These are phyloP conservation scores for Aspergillaceae sp. DNA, from an alignment of 2,329 filamentous ascomycete genomes.

Conservation along the genomic window DNA sequence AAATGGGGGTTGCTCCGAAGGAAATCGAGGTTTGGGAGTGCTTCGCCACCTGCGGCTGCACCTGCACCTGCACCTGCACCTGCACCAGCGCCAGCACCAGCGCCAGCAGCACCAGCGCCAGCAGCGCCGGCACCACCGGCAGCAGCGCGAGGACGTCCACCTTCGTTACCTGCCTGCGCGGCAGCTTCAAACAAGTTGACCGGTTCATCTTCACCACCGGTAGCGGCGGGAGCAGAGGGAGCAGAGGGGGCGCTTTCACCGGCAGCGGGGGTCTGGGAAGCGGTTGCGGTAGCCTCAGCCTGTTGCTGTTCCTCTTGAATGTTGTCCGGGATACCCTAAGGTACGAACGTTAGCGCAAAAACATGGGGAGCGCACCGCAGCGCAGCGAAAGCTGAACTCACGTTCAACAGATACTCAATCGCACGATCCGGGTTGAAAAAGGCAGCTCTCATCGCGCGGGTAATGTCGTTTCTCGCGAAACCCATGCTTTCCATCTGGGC, in stretches of 20 bases:
- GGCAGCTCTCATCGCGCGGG: constrained; percentile 88
- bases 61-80: constrained; percentile 32
- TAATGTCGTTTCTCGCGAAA: constrained; percentile 79
- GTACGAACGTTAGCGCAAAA: constrained; percentile 2
- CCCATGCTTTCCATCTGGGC: constrained; percentile 97
- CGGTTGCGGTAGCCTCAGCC: constrained; percentile 38
- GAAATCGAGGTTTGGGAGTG: constrained; percentile 78
- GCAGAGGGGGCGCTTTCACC: constrained; percentile 23
- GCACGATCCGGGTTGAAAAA: constrained; percentile 96
- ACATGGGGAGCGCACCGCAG: not conserved
- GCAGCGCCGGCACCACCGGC: no score
- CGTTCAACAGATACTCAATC: constrained; percentile 87
- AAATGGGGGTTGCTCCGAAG: constrained; percentile 93
- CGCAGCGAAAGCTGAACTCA: constrained; percentile 40
- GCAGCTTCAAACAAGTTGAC: constrained; percentile 92
- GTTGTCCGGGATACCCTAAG: constrained; percentile 80
- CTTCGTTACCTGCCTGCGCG: constrained; percentile 58
- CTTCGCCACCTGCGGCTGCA: constrained; percentile 44
- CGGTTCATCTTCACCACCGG: constrained; percentile 45
- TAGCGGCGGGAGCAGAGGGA: constrained; percentile 20
- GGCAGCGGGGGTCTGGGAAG: constrained; percentile 34
- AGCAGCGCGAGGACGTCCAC: constrained; percentile 15
- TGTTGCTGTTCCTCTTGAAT: constrained; percentile 65
- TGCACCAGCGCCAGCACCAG: constrained; percentile 28
- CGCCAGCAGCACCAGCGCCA: constrained; percentile 10